Evolutionary conservation across 768 basidiomycete species (phyloP).

Genomic region (Tylopilus felleus): DNA sequence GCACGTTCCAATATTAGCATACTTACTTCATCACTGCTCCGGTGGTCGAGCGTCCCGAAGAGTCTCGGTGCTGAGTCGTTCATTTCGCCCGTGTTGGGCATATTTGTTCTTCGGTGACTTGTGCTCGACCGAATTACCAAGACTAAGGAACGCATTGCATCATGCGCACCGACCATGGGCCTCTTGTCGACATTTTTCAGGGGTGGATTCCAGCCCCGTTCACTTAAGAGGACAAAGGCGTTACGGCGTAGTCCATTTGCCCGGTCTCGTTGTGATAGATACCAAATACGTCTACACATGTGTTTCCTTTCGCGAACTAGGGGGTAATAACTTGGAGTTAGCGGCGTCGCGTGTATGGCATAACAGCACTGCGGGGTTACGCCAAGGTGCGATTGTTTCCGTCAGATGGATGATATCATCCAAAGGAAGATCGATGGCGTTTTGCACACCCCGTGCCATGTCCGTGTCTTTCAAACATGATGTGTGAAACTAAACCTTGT

Average conservation of each 20-base stretch:
- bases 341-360: background rate
- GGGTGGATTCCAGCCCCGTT: background rate
- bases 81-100: constrained; percentile 2
- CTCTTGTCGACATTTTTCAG: background rate
- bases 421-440: background rate
- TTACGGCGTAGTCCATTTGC: constrained; percentile 2
- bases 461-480: background rate
- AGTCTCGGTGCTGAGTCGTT: constrained; percentile 3
- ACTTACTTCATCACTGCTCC: background rate
- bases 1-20: constrained; percentile 9
- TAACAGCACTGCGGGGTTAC: constrained; percentile 4
- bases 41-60: constrained; percentile 7
- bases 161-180: background rate
- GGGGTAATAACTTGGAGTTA: background rate
- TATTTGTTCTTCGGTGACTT: constrained; percentile 3
- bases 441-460: background rate
- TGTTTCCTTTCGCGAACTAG: background rate
- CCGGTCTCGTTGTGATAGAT: background rate
- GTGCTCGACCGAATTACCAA: background rate
- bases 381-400: background rate
- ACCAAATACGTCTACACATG: background rate
- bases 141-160: background rate
- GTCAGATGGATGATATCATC: constrained; percentile 11
- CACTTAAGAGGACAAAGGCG: background rate
- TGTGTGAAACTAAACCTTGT: background rate